phyloP scores from a whole-genome alignment of 1,284 basidiomycete species.

The Trichosporon ovoides region DNA sequence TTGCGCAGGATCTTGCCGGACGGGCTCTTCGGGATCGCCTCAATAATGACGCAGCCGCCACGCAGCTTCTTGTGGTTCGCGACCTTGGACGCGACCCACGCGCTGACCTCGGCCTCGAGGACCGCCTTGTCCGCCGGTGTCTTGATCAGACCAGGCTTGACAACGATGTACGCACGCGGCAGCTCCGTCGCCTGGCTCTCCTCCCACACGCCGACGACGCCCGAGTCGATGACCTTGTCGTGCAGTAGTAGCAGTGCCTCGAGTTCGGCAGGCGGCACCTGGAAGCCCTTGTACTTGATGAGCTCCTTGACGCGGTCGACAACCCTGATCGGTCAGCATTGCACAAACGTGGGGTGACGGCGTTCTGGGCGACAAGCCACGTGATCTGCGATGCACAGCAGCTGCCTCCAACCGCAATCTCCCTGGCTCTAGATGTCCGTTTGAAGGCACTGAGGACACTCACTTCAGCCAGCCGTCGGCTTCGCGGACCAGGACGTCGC shows the following conservation, averaged over 20 bases:
- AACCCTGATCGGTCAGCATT: slow-evolving; percentile 14
- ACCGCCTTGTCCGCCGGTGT: slow-evolving; percentile 16
- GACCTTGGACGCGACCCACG: slow-evolving; percentile 60
- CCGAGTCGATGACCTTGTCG: slow-evolving; percentile 63
- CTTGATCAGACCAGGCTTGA: slow-evolving; percentile 1
- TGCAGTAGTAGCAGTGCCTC: slow-evolving; percentile 68
- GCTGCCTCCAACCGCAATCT: too few relatives aligned
- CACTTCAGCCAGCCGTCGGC: slow-evolving; percentile 56
- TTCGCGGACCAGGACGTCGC: slow-evolving; percentile 64
- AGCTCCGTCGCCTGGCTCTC: slow-evolving; percentile 66
- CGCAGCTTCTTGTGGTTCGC: slow-evolving; percentile 51
- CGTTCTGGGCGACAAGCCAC: too few relatives aligned
- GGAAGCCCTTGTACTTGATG: slow-evolving; percentile 64
- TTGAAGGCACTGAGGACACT: slow-evolving; percentile 36
- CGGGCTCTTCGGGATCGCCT: slow-evolving; percentile 51
- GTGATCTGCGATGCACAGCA: too few relatives aligned
- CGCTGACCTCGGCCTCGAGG: slow-evolving; percentile 55
- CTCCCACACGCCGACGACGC: slow-evolving; percentile 64
- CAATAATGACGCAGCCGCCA: slow-evolving; percentile 50
- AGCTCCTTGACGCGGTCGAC: slow-evolving; percentile 63
- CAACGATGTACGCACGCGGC: slow-evolving; percentile 51
- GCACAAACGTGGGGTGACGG: too few relatives aligned
- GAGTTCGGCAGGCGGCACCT: slow-evolving; percentile 77
- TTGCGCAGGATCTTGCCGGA: slow-evolving; percentile 46
- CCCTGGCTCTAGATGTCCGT: too few relatives aligned